phyloP scores from a whole-genome alignment of 1,139 yeast species.

The Diutina siamensis region DNA sequence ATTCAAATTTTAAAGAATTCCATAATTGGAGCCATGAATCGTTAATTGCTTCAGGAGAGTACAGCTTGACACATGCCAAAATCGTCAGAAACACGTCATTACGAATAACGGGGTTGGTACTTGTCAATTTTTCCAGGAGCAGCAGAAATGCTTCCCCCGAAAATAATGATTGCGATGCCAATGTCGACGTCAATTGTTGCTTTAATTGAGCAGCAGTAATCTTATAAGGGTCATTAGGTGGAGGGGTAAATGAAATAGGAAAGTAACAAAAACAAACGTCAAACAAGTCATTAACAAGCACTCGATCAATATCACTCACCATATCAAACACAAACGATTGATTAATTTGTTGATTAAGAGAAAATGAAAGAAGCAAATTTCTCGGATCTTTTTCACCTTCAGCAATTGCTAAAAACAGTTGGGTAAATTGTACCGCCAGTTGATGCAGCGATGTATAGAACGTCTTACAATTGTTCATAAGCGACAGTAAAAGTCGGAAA shows the following conservation, averaged over 20 bases:
- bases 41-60: slow-evolving; percentile 34
- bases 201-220: slow-evolving; percentile 70
- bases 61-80: slow-evolving; percentile 40
- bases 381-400: slow-evolving; percentile 92
- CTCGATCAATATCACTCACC: slow-evolving; percentile 11
- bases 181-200: slow-evolving; percentile 40
- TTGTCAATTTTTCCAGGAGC: slow-evolving; percentile 71
- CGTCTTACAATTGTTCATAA: slow-evolving; percentile 22
- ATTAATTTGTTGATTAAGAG: slow-evolving; percentile 41
- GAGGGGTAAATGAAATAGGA: slow-evolving; percentile 93
- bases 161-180: slow-evolving; percentile 53
- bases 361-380: slow-evolving; percentile 64
- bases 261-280: slow-evolving; percentile 90
- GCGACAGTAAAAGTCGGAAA: slow-evolving; percentile 35
- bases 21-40: slow-evolving; percentile 66
- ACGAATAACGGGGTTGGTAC: slow-evolving; percentile 70
- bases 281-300: slow-evolving; percentile 44
- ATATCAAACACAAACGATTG: slow-evolving; percentile 18
- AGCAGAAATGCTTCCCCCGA: slow-evolving; percentile 70
- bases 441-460: slow-evolving; percentile 7
- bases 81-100: slow-evolving; percentile 65
- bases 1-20: slow-evolving; percentile 82
- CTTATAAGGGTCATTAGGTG: slow-evolving; percentile 80
- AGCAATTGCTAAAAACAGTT: slow-evolving; percentile 55
- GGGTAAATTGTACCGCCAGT: slow-evolving; percentile 21